Evolutionary conservation across 2,329 filamentous ascomycete species (phyloP).

Genomic region (Apiospora saccharicola): DNA sequence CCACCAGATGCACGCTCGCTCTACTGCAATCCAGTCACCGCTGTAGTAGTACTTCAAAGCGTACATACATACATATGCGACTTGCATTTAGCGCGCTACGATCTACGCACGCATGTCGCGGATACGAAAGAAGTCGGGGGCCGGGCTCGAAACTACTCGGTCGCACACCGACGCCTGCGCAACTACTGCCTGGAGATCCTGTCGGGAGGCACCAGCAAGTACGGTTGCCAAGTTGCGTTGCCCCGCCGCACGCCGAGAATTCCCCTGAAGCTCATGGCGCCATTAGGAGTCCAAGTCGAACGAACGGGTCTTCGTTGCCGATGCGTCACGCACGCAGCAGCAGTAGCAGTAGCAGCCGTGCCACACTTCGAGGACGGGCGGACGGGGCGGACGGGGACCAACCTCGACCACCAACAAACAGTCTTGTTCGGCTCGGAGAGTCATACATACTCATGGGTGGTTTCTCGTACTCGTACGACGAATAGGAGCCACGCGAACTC

Average conservation of each 20-base stretch:
- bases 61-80: constrained; percentile 53
- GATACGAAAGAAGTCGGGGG: constrained; percentile 45
- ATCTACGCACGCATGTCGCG: constrained; percentile 58
- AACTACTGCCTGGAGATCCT: neutral
- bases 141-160: neutral
- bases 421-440: neutral
- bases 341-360: neutral
- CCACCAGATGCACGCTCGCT: constrained; percentile 48
- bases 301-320: neutral
- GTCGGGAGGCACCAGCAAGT: neutral
- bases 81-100: constrained; percentile 58
- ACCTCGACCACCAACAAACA: neutral
- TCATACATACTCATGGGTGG: neutral
- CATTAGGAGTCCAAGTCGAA: neutral
- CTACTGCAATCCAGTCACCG: constrained; percentile 53
- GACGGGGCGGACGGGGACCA: neutral
- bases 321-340: neutral
- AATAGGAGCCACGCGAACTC: neutral
- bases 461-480: constrained; percentile 4
- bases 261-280: neutral
- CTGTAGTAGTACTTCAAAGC: constrained; percentile 60
- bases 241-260: neutral
- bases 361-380: neutral
- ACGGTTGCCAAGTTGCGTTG: too few species aligned
- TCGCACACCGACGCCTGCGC: neutral